A percentile compares a stretch with the other conserved stretches of the same genome.
Conservation (phyloP, 2,329 filamentous ascomycete genomes). For the Trichothecium roseum region DNA sequence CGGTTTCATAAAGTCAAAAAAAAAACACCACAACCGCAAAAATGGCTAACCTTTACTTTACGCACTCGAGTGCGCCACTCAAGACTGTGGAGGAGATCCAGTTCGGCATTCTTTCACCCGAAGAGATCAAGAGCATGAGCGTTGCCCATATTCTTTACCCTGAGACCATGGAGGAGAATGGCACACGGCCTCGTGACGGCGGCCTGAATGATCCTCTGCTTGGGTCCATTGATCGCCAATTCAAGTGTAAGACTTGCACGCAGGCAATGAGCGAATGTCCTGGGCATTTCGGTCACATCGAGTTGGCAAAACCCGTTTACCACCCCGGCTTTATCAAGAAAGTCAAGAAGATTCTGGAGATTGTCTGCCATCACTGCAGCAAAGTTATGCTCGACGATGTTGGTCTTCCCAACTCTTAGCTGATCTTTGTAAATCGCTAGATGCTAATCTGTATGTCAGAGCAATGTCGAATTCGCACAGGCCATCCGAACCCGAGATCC, state of each 20-base stretch:
- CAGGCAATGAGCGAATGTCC: slow-evolving; percentile 94
- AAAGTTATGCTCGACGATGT: slow-evolving; percentile 97
- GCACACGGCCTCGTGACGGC: slow-evolving; percentile 78
- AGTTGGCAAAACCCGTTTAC: slow-evolving; percentile 91
- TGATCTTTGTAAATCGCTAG: slow-evolving; percentile 39
- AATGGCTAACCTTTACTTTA: slow-evolving; percentile 89
- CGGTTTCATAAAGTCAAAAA: slow-evolving; percentile 11
- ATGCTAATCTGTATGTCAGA: slow-evolving; percentile 60
- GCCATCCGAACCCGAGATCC: slow-evolving; percentile 81
- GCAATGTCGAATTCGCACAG: slow-evolving; percentile 70
- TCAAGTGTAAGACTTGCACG: slow-evolving; percentile 91
- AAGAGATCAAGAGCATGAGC: slow-evolving; percentile 99
- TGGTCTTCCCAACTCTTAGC: slow-evolving; percentile 55
- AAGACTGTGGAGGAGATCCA: slow-evolving; percentile 98
- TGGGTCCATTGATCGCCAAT: slow-evolving; percentile 90
- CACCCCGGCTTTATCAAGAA: slow-evolving; percentile 95
- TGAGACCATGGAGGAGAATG: slow-evolving; percentile 98
- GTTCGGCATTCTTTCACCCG: slow-evolving; percentile 92
- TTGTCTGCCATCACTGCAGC: slow-evolving; percentile 97
- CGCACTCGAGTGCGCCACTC: slow-evolving; percentile 88
- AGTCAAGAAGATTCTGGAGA: slow-evolving; percentile 98
- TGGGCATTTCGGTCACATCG: slow-evolving; percentile 97
- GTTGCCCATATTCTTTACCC: slow-evolving; percentile 93
- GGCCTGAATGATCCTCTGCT: slow-evolving; percentile 94
- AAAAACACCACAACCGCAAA: no score